Base-by-base conservation (phyloP, 108 stramenopile genomes). In the Fragilaria crotonensis region DNA sequence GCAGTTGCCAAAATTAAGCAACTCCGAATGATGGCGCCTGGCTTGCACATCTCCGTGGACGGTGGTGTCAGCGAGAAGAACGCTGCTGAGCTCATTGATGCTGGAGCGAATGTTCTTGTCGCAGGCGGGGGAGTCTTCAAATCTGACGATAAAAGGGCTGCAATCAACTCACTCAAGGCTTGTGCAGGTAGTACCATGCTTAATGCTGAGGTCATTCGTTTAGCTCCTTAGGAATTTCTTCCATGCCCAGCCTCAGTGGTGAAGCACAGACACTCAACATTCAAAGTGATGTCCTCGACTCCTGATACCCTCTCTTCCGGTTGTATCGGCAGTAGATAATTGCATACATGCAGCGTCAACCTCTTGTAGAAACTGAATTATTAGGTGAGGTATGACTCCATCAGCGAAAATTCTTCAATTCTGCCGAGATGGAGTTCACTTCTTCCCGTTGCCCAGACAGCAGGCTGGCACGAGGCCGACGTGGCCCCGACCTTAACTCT, bases 101-200 rank as follows among this genome's bases (percentile, higher is more conserved):
- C 84, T 0, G 84, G 84, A 2, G 84, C 84, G 21, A 83, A 85
- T 64, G 66, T 83, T 5, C 71, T 85, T 25, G 84, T 85, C 17
- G 77, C 79, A 11, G 84, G 84, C 28, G 74, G 76, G 7, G 65
- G 70, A 33, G 62, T 85, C 30, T 85, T 82, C 66, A 78, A 74
- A 47, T 52, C 65, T 17, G 63, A 53, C n/a, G 56, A 69, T 30
- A 59, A 58, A 32, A 33, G 47, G 25, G 70, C 23, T 11, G 48
- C 66, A 55, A 70, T 79, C 23, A 48, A 48, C 18, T 18, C 14
- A 7, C 55, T 56, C 33, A 56, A 56, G 19, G 7, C 49, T 11
- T 41, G 36, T 14, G 36, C 36, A 41, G 36, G 7, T 41, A 41
- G 11, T 14, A 41, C 14, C 11, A 41, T 7, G 7, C 36, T 14